Evolutionary conservation across 768 basidiomycete species (phyloP).

Genomic region (Trametes meyenii): DNA sequence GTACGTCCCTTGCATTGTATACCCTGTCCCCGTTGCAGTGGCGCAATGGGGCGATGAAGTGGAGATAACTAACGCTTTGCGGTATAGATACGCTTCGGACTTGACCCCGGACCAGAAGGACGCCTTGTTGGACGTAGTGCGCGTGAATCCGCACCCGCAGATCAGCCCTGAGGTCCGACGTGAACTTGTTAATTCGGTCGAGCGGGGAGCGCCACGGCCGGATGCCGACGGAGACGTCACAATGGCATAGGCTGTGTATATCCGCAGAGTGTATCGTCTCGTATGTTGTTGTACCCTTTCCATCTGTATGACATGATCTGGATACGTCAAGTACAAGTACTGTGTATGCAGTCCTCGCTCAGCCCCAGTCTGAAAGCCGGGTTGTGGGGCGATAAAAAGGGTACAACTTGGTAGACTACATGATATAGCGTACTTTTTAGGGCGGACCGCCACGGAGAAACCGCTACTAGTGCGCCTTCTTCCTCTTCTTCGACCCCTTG

Average conservation of each 20-base stretch:
- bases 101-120: constrained; percentile 97
- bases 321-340: not conserved
- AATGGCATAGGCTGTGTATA: constrained; percentile 28
- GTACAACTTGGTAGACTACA: not conserved
- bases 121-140: constrained; percentile 90
- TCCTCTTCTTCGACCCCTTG: constrained; percentile 39
- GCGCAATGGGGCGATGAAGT: too few species aligned
- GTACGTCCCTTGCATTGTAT: constrained; percentile 42
- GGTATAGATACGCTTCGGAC: constrained; percentile 83
- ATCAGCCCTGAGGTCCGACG: constrained; percentile 89
- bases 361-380: too few species aligned
- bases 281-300: constrained; percentile 8
- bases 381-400: too few species aligned
- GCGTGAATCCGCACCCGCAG: constrained; percentile 82
- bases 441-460: not conserved
- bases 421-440: constrained; percentile 15
- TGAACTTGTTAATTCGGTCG: constrained; percentile 86
- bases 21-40: too few species aligned
- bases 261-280: too few species aligned
- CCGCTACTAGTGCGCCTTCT: constrained; percentile 9
- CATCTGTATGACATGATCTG: not conserved
- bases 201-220: constrained; percentile 76
- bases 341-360: too few species aligned
- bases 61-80: not conserved
- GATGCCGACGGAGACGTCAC: constrained; percentile 59